Evolutionary conservation across 208 protist species (phyloP), one percentile per base, ranked within the genome.

Genomic region (Crithidia brevicula): DNA sequence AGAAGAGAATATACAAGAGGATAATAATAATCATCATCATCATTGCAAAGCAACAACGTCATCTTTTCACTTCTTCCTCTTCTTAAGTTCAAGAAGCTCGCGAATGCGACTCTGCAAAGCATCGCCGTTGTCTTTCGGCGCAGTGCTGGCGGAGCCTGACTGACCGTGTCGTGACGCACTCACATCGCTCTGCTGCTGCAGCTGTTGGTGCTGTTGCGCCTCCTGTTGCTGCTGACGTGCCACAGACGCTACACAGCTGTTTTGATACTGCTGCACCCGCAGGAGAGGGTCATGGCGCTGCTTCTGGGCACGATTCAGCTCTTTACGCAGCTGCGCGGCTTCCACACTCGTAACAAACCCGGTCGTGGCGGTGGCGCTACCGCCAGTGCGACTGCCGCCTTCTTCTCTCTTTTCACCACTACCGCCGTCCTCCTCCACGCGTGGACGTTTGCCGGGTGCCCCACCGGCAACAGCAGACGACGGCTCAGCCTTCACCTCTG

Each of bases 241-340:
- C 4, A 82, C 88, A 8, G 57, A 78, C 6, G 88, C 86, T 42
- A 96, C 84, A 1, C 73, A 82, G 22, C 66, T 61, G 62, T 96
- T 91, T 34, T 92, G 72, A 54, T 88, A 84, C 28, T 73, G 56
- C 63, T 80, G 58, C 46, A 94, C 77, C 23, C 80, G 75, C 31
- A 73, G 33, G 8, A 94, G 67, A 4, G 91, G 91, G 56, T 96
- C 91, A 11, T 88, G 75, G 7, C 77, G 68, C 43, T 82, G 63
- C 64, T 96, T 96, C 60, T 92, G 73, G 15, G 86, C 45, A 11
- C 63, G 77, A 49, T 94, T 88, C 11, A 85, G 56, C 47, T 94
- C 88, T 51, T 82, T 81, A 7, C 81, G 74, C 34, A 93, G 60
- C 40, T 80, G 79, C 20, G 67, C 78, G 8, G 87, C 77, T 40